Base-by-base conservation (phyloP, 345 rosid genomes). In the Passiflora organensis region DNA sequence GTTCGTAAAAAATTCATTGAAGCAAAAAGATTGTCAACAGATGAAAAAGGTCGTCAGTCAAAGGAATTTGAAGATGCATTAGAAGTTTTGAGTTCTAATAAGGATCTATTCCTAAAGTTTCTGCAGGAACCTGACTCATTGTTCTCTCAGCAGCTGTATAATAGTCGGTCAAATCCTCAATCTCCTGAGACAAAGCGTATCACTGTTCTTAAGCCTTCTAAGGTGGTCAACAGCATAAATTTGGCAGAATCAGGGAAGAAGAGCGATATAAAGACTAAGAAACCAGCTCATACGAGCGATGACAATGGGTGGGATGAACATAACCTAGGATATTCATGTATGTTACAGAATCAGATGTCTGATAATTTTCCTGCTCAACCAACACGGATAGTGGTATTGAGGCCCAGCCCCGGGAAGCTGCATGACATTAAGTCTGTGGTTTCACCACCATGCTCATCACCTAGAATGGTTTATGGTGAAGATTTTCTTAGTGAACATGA, bases 201-300 rank as follows among this genome's bases (percentile, higher is more conserved):
- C 53, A 85, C 96, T 55, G 85, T 94, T 55, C 85, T 89, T 58
- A 89, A 74, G 77, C 97, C 99, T 66, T 77, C 95, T 0, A 89
- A 85, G 73, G 63, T 76, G 66, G 76, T 78, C 63, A 89, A 82
- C 65, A 70, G 68, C 49, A 84, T 76, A 17, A 86, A 74, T 45
- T 58, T 60, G 63, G 64, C 69, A 23, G 78, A 55, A 48, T 60
- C 65, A 32, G 72, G 68, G 67, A 78, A 76, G 66, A 82, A 70
- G 78, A 60, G 22, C 60, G 80, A 77, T 59, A 77, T 74, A 51
- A 76, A 58, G 57, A 37, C 58, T 23, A 89, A 73, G 68, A 83
- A 62, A 53, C 53, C 74, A 38, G 60, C 56, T 42, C 81, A 66
- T 24, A 64, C 63, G 25, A 77, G 67, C 48, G 76, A 71, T 36